A percentile compares a stretch with the other conserved stretches of the same genome.
Evolutionary conservation across 306 rosid species (phyloP).

Genomic region (Quercus rubra): DNA sequence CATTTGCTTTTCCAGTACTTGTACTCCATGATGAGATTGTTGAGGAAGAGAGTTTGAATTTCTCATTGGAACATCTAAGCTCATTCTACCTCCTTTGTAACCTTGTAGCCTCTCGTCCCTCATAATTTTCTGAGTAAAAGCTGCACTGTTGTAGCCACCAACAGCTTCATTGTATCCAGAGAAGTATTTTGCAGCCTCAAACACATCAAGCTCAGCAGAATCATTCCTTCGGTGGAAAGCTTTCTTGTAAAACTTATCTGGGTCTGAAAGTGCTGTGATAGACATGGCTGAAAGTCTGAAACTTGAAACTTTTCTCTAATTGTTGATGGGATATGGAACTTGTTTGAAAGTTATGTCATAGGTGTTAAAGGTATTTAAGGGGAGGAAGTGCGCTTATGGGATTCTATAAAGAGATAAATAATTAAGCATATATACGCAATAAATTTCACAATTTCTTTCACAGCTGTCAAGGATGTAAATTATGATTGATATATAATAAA

Average conservation of each 20-base stretch:
- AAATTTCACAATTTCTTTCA: too few relatives aligned
- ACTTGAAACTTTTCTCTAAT: conserved; percentile 18
- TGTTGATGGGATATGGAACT: conserved; percentile 24
- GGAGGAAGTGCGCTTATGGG: not conserved
- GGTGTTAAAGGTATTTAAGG: conserved; percentile 9
- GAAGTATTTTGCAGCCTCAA: conserved; percentile 88
- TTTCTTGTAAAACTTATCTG: conserved; percentile 57
- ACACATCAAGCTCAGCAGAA: conserved; percentile 83
- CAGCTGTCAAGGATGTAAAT: too few relatives aligned
- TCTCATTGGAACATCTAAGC: conserved; percentile 90
- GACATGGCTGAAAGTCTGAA: conserved; percentile 58
- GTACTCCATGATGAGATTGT: conserved; percentile 37
- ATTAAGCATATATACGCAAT: too few relatives aligned
- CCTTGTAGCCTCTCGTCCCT: conserved; percentile 48
- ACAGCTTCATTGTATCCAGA: conserved; percentile 73
- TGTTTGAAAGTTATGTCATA: conserved; percentile 9
- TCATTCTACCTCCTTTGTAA: conserved; percentile 61
- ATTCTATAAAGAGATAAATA: too few relatives aligned
- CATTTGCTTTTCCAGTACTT: conserved; percentile 36
- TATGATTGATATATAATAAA: too few relatives aligned
- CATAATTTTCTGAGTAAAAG: conserved; percentile 44
- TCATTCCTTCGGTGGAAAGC: conserved; percentile 66
- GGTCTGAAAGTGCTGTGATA: conserved; percentile 48
- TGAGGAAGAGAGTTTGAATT: conserved; percentile 61
- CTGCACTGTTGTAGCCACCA: conserved; percentile 24